Conservation (phyloP, 2,329 filamentous ascomycete species). For the Fusarium falciforme region DNA sequence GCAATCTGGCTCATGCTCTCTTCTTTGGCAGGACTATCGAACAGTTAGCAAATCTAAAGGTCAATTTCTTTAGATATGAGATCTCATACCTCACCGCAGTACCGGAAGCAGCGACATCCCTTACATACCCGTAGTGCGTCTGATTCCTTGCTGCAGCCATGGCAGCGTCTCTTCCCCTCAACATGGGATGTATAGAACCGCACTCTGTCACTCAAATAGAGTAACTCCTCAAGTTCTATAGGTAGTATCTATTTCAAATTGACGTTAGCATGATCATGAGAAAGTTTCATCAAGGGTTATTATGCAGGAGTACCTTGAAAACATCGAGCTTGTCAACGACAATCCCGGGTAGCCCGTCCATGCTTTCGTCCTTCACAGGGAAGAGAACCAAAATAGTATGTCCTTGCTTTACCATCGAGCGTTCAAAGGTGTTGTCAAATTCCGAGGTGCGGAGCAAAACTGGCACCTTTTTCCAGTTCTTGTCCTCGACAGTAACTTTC, state of each 20-base stretch:
- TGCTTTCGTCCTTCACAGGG: background rate
- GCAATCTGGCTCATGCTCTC: conserved; percentile 2
- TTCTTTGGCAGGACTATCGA: conserved; percentile 18
- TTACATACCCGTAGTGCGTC: conserved; percentile 5
- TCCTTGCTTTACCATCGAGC: background rate
- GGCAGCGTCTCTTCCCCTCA: conserved; percentile 13
- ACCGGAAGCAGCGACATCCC: conserved; percentile 18
- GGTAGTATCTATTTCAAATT: background rate
- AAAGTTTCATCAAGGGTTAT: background rate
- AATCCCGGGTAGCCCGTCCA: background rate
- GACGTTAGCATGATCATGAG: background rate
- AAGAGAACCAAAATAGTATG: conserved; percentile 22
- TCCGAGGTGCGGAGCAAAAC: conserved; percentile 8
- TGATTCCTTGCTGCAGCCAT: conserved; percentile 19
- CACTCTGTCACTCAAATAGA: conserved; percentile 25
- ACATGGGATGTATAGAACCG: background rate
- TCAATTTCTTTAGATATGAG: background rate
- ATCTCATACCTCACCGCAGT: conserved; percentile 25
- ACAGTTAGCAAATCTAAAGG: background rate
- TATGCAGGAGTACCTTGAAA: conserved; percentile 3
- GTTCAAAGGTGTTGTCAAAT: background rate
- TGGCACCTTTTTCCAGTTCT: background rate
- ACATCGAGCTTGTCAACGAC: background rate
- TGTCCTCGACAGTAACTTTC: conserved; percentile 17
- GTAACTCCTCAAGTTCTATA: conserved; percentile 4